A percentile compares a stretch with the other conserved stretches of the same genome.
Conservation (phyloP, 2,329 filamentous ascomycete genomes). For the Alternaria sp. region DNA sequence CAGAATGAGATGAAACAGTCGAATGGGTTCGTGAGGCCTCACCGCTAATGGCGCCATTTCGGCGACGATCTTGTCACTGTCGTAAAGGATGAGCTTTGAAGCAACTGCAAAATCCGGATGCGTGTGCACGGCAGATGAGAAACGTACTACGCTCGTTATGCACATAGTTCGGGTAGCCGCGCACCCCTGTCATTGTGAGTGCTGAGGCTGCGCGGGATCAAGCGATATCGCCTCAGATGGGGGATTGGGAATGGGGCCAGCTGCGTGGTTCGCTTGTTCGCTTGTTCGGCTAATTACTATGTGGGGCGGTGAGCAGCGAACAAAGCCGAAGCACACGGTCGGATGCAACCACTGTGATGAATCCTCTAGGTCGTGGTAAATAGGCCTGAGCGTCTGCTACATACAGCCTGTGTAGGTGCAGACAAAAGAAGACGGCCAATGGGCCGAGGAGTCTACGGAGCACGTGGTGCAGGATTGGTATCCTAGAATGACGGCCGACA, state of each 20-base stretch:
- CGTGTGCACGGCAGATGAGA: background rate
- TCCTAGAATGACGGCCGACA: background rate
- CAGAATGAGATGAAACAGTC: background rate
- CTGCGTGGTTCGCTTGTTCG: conserved; percentile 20
- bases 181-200: background rate
- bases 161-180: background rate
- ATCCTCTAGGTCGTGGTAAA: background rate
- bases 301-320: conserved; percentile 32
- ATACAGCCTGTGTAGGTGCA: conserved; percentile 1
- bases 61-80: conserved; percentile 5
- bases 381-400: background rate
- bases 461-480: background rate
- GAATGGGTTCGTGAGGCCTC: conserved; percentile 13
- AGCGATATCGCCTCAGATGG: conserved; percentile 21
- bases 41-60: conserved; percentile 21
- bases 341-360: conserved; percentile 19
- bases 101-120: background rate
- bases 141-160: background rate
- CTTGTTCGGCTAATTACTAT: conserved; percentile 25
- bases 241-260: conserved; percentile 17
- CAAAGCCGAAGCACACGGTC: conserved; percentile 35
- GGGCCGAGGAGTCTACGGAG: background rate
- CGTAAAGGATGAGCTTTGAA: background rate
- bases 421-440: background rate
- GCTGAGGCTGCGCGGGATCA: conserved; percentile 22